Conservation (phyloP, 164 flowering plant genomes). For the Macadamia tetraphylla region DNA sequence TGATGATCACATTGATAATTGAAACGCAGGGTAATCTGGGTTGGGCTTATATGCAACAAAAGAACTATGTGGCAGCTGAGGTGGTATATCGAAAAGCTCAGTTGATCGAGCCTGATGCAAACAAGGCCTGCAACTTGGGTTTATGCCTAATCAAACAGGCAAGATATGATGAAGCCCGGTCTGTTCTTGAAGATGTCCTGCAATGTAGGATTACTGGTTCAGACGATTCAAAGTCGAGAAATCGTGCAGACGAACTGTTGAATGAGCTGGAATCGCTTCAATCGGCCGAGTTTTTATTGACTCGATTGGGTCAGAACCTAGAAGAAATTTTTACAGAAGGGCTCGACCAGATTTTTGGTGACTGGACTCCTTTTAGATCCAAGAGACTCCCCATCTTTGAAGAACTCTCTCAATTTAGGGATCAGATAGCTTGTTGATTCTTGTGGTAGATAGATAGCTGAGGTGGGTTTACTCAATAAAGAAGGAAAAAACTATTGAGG, state of each 20-base stretch:
- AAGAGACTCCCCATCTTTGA: constrained; percentile 85
- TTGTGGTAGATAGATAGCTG: neutral
- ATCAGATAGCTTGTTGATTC: constrained; percentile 73
- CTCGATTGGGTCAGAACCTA: constrained; percentile 5
- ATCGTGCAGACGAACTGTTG: neutral
- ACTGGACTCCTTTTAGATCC: constrained; percentile 40
- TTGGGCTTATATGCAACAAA: constrained; percentile 93
- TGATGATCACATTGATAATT: too few relatives aligned
- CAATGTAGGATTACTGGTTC: constrained; percentile 39
- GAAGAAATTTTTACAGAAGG: constrained; percentile 57
- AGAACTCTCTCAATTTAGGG: constrained; percentile 60
- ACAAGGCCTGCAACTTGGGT: constrained; percentile 76
- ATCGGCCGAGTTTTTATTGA: too few relatives aligned
- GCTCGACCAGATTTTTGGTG: constrained; percentile 49
- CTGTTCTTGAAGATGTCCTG: constrained; percentile 46
- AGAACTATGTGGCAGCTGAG: constrained; percentile 68
- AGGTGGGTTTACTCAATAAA: neutral
- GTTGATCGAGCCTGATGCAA: constrained; percentile 72
- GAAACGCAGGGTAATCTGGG: constrained; percentile 77
- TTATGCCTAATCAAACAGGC: constrained; percentile 56
- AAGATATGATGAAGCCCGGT: constrained; percentile 44
- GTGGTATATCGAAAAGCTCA: constrained; percentile 78
- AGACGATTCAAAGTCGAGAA: constrained; percentile 42
- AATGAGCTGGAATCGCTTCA: neutral
- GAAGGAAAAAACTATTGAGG: too few relatives aligned